phyloP scores from a whole-genome alignment of 306 rosid species.

The Trifolium subterraneum region DNA sequence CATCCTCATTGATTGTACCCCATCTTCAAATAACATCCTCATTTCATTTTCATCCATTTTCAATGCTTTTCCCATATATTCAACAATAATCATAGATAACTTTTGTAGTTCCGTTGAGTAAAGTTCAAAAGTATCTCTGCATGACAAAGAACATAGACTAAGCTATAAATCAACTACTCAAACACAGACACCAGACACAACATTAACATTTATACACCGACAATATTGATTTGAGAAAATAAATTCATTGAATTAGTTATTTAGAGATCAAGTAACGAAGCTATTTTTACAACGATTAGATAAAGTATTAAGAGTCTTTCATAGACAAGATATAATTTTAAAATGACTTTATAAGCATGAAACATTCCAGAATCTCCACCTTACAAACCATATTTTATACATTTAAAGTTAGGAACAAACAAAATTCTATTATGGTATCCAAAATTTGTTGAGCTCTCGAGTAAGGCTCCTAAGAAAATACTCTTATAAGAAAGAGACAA shows the following conservation, averaged over 20 bases:
- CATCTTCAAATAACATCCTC: constrained; percentile 41
- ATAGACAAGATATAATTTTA: background rate
- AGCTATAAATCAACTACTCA: too few species aligned
- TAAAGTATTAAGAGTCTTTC: background rate
- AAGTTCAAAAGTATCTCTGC: constrained; percentile 53
- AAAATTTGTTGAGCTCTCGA: too few species aligned
- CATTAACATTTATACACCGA: background rate
- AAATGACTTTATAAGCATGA: background rate
- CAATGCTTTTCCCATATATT: constrained; percentile 36
- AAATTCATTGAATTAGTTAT: background rate
- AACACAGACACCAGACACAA: background rate
- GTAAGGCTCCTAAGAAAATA: too few species aligned
- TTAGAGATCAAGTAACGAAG: background rate
- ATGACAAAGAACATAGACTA: background rate
- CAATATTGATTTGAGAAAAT: too few species aligned
- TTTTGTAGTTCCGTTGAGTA: constrained; percentile 36
- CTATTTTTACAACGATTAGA: background rate
- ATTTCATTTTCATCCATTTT: constrained; percentile 39
- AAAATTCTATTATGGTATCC: background rate
- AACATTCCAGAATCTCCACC: too few species aligned
- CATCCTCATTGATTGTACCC: constrained; percentile 42
- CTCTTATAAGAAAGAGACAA: too few species aligned
- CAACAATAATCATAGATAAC: constrained; percentile 35
- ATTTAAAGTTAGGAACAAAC: background rate
- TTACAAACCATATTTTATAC: background rate